Evolutionary conservation across 179 eudicot genomes (phyloP).

Genomic region (Gypsophila paniculata): DNA sequence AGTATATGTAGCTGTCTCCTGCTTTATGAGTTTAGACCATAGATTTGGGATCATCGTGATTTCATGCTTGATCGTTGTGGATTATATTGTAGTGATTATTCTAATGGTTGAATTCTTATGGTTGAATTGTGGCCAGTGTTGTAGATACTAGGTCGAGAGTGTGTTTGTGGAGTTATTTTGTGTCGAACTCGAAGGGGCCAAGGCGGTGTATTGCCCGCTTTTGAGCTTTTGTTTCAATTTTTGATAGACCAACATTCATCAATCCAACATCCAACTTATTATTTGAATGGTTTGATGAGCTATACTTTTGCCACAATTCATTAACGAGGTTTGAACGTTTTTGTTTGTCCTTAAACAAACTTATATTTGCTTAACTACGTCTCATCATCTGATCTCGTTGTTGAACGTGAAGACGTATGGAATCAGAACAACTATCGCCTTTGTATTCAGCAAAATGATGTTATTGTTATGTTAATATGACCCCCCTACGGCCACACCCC

Average conservation of each 20-base stretch:
- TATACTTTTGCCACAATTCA: not conserved
- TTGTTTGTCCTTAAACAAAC: not conserved
- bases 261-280: not conserved
- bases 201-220: not conserved
- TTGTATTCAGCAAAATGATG: not conserved
- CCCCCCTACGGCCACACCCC: not conserved
- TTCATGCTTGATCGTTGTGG: not conserved
- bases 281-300: not conserved
- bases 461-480: not conserved
- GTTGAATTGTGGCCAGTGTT: not conserved
- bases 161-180: not conserved
- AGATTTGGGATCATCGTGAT: not conserved
- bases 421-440: not conserved
- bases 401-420: not conserved
- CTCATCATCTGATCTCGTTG: not conserved
- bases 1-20: not conserved
- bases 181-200: not conserved
- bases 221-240: not conserved
- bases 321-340: not conserved
- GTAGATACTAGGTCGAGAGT: not conserved
- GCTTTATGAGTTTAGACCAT: not conserved
- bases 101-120: not conserved
- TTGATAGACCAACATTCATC: not conserved
- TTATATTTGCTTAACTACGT: not conserved
- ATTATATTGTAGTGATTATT: not conserved